Conservation (phyloP, 1,139 yeast genomes). For the Yamadazyma sp. region DNA sequence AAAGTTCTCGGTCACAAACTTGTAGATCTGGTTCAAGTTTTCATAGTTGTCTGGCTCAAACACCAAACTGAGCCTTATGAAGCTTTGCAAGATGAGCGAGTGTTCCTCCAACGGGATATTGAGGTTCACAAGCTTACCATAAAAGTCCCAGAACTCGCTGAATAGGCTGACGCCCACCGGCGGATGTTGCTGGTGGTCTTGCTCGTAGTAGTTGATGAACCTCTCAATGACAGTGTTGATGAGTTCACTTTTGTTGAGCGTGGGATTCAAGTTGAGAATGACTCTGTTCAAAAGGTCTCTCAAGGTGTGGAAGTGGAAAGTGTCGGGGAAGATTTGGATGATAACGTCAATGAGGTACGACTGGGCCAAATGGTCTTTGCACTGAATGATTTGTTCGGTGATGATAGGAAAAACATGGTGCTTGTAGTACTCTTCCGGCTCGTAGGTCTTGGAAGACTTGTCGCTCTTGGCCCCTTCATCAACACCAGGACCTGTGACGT, state of each 20-base stretch:
- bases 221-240: conserved; percentile 72
- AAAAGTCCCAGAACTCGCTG: conserved; percentile 64
- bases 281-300: conserved; percentile 66
- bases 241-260: conserved; percentile 65
- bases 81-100: conserved; percentile 62
- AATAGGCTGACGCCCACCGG: conserved; percentile 8
- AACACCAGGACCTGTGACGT: not conserved
- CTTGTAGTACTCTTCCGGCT: conserved; percentile 52
- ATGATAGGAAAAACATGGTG: conserved; percentile 71
- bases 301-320: conserved; percentile 79
- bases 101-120: conserved; percentile 67
- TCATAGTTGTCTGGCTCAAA: conserved; percentile 65
- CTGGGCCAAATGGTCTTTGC: conserved; percentile 90
- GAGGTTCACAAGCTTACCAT: conserved; percentile 50
- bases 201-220: conserved; percentile 51
- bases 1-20: conserved; percentile 56
- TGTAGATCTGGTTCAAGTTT: conserved; percentile 62
- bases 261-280: conserved; percentile 62
- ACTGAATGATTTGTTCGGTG: conserved; percentile 88
- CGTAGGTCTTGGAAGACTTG: conserved; percentile 24
- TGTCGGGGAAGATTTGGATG: conserved; percentile 93
- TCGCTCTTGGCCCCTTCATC: not conserved
- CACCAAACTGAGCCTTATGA: conserved; percentile 61
- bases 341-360: conserved; percentile 85
- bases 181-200: conserved; percentile 5